phyloP scores from a whole-genome alignment of 2,329 filamentous ascomycete genomes.

The Polytolypa hystricis region DNA sequence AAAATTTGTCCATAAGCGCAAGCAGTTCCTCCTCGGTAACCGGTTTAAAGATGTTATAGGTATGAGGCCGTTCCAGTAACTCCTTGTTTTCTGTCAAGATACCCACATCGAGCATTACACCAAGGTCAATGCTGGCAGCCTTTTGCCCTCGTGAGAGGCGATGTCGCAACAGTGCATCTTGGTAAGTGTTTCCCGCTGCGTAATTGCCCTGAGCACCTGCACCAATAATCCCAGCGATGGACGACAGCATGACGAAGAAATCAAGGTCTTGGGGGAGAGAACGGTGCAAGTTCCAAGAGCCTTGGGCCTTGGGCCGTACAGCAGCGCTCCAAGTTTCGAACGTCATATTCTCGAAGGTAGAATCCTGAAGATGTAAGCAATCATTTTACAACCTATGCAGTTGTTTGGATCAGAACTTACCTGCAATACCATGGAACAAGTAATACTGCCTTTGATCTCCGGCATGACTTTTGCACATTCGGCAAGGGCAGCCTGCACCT shows the following conservation, averaged over 20 bases:
- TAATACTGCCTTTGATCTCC: conserved; percentile 19
- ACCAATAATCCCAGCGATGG: conserved; percentile 7
- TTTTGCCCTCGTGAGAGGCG: conserved; percentile 8
- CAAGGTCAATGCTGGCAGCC: conserved; percentile 4
- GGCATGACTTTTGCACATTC: conserved; percentile 10
- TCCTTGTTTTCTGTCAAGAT: conserved; percentile 1
- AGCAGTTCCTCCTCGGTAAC: conserved; percentile 16
- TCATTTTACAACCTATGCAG: conserved; percentile 1
- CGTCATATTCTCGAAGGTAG: conserved; percentile 7
- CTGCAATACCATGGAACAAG: conserved; percentile 11
- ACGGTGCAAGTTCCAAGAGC: conserved; percentile 16
- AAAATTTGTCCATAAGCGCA: conserved; percentile 10
- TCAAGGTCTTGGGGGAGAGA: conserved; percentile 9
- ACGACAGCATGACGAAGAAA: conserved; percentile 14
- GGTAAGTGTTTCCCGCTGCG: conserved; percentile 8
- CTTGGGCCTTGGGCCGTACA: conserved; percentile 20
- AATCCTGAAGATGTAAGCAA: conserved; percentile 7
- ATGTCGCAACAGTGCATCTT: conserved; percentile 10
- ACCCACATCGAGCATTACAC: conserved; percentile 3
- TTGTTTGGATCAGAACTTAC: conserved; percentile 5
- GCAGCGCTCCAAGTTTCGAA: conserved; percentile 10
- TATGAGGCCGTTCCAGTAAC: background rate
- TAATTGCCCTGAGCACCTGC: conserved; percentile 7
- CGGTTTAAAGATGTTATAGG: conserved; percentile 12
- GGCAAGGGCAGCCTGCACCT: background rate